Base-by-base conservation (phyloP, 2,329 filamentous ascomycete species). In the Arthrinium puccinioides region DNA sequence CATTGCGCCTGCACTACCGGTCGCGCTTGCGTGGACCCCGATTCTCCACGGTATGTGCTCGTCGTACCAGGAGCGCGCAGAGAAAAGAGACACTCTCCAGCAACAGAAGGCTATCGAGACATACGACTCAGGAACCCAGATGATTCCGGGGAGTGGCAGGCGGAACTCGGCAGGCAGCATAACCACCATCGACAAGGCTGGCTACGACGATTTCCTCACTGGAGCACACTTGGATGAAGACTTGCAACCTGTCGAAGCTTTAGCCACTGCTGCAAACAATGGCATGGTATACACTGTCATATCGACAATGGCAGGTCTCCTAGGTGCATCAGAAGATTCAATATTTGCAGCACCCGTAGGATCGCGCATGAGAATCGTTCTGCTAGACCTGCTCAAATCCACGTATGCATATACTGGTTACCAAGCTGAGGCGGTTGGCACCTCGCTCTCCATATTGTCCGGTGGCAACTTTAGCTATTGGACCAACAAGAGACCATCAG, bases 1-100 rank as follows among this genome's bases (percentile, higher is more conserved):
- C 13, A 67, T 76, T n/a, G 65, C 69, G 25, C 76, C 76, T 24
- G 84, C 84, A 15, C 79, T 76, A 38, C 86, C 87, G 2, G 78
- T 85, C 14, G 73, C 87, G 15, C 84, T 94, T 47, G 77, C 84
- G 4, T 97, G 89, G 89, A 79, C 82, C 4, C 67, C 90, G 32
- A 74, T 95, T 19, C 67, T 89, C 9, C 76, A 84, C 50, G 71
- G 74, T 19, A 77, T 92, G 63, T 76, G 78, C 46, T 63, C 76
- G 28, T 74, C 75, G 10, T 82, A 79, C 45, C 69, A 76, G 39
- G 69, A 68, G 35, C 69, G 81, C 31, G 76, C 75, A 26, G 79
- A 84, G 53, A 70, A 72, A 40, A 63, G 75, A 32, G 75, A 79
- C 46, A 62, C 73, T 20, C 57, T 75, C 13, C 64, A 78, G 36